Base-by-base conservation (phyloP, 192 early-diverging fungal species). In the Phlyctochytrium arcticum region DNA sequence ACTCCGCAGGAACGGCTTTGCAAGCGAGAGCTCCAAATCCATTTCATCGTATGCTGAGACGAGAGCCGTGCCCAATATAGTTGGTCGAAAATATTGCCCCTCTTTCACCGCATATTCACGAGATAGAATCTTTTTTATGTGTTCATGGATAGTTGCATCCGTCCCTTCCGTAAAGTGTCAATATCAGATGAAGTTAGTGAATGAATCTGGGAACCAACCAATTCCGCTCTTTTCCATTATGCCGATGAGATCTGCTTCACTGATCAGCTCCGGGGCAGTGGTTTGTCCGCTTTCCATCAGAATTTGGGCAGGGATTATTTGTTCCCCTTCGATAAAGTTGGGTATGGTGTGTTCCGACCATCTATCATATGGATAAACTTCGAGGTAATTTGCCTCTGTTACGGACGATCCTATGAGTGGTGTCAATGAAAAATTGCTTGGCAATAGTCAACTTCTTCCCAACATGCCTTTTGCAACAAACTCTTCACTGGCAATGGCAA, bases 61-160 rank as follows among this genome's bases (percentile, higher is more conserved):
- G 10, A 99, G 76, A 0, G 87, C 91, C 56, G 96, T 84, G 3
- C 96, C 95, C 17, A 97, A 75, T 0, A 86, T 87, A 17, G 92
- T 92, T 0, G 96, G 96, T 17, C 54, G 54, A 35, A 86, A 77
- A 51, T 68, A 68, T 21, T 62, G 35, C 3, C 57, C 60, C 21
- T 81, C 77, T 50, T 94, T 89, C 47, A 85, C 79, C 3, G 82
- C 87, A 69, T 99, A 99, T 36, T 95, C 84, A 10, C 96, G 85
- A 2, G 90, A 88, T 9, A 87, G 83, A 33, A 99, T 90, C 49
- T 86, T 98, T 65, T 93, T 91, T 67, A 99, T 99, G 56, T 98
- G 95, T 33, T 95, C 90, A 6, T 88, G 88, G 31, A 98, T 96
- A 0, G 95, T 99, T 0, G 96, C 95, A 71, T 99, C 96, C 5